Evolutionary conservation across 2,329 filamentous ascomycete species (phyloP), one percentile per base, ranked within the genome.

Genomic region (Stachybotrys chlorohalonatus): DNA sequence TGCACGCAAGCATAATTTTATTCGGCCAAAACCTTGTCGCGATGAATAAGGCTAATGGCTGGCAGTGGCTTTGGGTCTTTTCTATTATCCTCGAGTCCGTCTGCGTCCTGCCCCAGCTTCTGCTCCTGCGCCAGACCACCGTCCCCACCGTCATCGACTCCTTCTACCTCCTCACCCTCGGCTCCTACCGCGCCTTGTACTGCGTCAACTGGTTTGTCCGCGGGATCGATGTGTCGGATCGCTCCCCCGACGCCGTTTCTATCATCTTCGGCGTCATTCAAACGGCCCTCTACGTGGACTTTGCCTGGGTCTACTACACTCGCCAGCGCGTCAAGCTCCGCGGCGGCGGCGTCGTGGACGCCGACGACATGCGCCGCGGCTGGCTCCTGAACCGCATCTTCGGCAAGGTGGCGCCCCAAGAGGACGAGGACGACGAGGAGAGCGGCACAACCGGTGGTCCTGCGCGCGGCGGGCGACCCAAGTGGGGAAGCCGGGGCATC

Each of bases 91-190:
- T 97, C 65, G 93, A 97, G 73, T 93, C 90, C 39, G 83, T 95
- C 57, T 94, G 89, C 69, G 84, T 96, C 39, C 84, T 97, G 17
- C 93, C 93, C 0, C 93, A 97, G 69, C 85, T 97, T 1, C 82
- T 96, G 6, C 85, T 96, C 48, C 83, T 97, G 13, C 89, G 93
- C 56, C 91, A 96, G 70, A 96, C 93, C n/a, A 91, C 86, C 31
- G 90, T 96, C 0, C 93, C 93, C 0, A 97, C 93, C 51, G 93
- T 96, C 50, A 92, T 97, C 72, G 90, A 96, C 69, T 95, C 90
- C n/a, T 96, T 89, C 74, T 97, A 97, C 71, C 87, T 97, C 54
- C 77, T 94, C 52, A 85, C 90, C 1, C 82, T 96, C 1, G 93
- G 92, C 42, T 86, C 86, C 11, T 97, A 96, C 73, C 89, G 93